Base-by-base conservation (phyloP, 2,329 filamentous ascomycete species). In the Metarhizium rileyi region DNA sequence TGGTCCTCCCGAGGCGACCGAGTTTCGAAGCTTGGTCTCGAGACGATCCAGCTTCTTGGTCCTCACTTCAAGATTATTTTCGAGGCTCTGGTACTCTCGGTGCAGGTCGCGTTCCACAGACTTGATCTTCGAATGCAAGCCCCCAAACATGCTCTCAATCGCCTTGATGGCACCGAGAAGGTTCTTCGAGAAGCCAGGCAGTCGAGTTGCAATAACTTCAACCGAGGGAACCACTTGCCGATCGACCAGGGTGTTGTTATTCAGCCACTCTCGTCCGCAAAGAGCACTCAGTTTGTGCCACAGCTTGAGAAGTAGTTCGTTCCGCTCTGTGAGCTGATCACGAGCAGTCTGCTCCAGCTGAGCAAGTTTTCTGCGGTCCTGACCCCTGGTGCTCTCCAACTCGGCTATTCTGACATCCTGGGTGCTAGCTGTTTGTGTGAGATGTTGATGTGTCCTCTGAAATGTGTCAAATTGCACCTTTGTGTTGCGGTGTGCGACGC, bases 201-300 rank as follows among this genome's bases (percentile, higher is more conserved):
- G 76, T 68, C 93, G 89, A 46, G 84, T 90, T 1, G 84, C 82
- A 53, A 98, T 86, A 14, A 90, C 83, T 60, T 96, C 91, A 30
- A 94, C 76, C 12, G 86, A 89, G 0, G 90, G 89, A 6, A 95
- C 71, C 1, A 79, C 81, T 52, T 91, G 87, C 20, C 90, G 88
- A 59, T 93, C 91, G 62, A 97, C 87, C 23, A 95, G 80, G 50
- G 85, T 86, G 66, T 97, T 90, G 60, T 85, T 83, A 64, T 95
- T 87, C 4, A 87, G 81, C 91, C 93, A 98, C 62, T 97, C 93
- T 0, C 82, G 78, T 10, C 93, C 93, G 60, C 93, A 97, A 41
- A 97, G 76, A 0, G 81, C 77, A 3, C 88, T 90, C 8, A 98
- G 76, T 43, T 87, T 80, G 55, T 91, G 91, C 93, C 93, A 98